Conservation (phyloP, 345 rosid species). For the Lepidium didymum region DNA sequence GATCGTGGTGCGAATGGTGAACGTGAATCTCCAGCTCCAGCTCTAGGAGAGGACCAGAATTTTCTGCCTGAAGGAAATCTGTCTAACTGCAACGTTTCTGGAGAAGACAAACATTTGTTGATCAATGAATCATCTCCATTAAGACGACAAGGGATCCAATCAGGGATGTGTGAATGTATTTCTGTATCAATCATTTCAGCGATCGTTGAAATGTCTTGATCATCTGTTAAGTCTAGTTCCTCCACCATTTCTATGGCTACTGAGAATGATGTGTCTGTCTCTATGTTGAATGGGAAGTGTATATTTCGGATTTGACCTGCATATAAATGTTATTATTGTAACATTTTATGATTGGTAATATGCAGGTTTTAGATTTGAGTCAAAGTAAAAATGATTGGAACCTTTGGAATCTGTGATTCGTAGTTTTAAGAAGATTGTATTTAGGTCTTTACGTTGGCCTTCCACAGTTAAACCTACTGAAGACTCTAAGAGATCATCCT, state of each 20-base stretch:
- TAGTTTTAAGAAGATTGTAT: constrained; percentile 81
- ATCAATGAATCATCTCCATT: constrained; percentile 18
- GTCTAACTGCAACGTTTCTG: constrained; percentile 46
- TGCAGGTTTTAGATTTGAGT: neutral
- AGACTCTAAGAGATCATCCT: constrained; percentile 26
- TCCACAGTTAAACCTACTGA: constrained; percentile 60
- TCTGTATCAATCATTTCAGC: constrained; percentile 71
- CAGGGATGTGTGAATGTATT: constrained; percentile 62
- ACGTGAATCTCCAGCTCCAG: constrained; percentile 32
- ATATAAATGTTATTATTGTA: neutral
- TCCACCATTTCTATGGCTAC: constrained; percentile 97
- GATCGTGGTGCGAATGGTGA: constrained; percentile 30
- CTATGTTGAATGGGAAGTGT: constrained; percentile 90
- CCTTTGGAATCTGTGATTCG: constrained; percentile 85
- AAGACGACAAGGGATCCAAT: constrained; percentile 48
- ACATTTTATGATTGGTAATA: neutral
- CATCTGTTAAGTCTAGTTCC: constrained; percentile 83
- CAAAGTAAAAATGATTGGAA: constrained; percentile 22
- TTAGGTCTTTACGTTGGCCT: constrained; percentile 71
- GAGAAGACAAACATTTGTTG: constrained; percentile 27
- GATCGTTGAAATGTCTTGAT: constrained; percentile 74
- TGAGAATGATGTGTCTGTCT: constrained; percentile 73
- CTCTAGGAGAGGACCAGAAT: constrained; percentile 79
- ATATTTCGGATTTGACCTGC: constrained; percentile 80
- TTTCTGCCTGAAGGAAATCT: constrained; percentile 78